Evolutionary conservation across 179 eudicot species (phyloP), one percentile per base, ranked within the genome.

Genomic region (Camellia oleifera): DNA sequence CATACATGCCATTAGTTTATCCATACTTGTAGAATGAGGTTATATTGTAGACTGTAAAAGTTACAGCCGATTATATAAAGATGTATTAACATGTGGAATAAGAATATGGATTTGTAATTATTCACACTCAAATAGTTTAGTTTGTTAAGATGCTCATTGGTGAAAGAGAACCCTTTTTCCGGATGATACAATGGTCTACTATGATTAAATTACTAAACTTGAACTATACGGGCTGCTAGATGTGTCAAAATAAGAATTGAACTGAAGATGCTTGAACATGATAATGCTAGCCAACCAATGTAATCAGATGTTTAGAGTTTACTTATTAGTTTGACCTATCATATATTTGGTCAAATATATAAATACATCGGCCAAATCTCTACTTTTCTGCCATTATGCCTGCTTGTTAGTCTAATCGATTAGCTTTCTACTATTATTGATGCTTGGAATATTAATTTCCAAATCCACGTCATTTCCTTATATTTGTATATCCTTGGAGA

Each of bases 401-500:
- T 48, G 7, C 52, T 48, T 48, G 52, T 48, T 48, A 8, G 10
- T 13, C 14, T 42, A n/a, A 12, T 45, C 7, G 72, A 32, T 45
- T 17, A 14, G 52, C 23, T 61, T 42, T n/a, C 46, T 15, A 14
- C 46, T 32, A 32, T 32, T 1, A 32, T 3, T 61, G 78, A 63
- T 13, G 44, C 71, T 64, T 50, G 18, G 54, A 71, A 32, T 48
- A 5, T 20, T 64, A 10, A 45, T 13, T 46, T 64, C 57, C 26
- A 7, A 14, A 45, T 58, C 3, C 17, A 8, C 0, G 15, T 75
- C 58, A 57, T 20, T 57, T 68, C 17, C 13, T 57, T 44, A 11
- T 32, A 53, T 68, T 48, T 76, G 11, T 62, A 76, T 62, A 76
- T 62, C 44, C 13, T 50, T 52, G 26, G 26, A 76, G 70, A 60